Conservation (phyloP, 1,284 basidiomycete species). For the Cutaneotrichosporon mucoides region DNA sequence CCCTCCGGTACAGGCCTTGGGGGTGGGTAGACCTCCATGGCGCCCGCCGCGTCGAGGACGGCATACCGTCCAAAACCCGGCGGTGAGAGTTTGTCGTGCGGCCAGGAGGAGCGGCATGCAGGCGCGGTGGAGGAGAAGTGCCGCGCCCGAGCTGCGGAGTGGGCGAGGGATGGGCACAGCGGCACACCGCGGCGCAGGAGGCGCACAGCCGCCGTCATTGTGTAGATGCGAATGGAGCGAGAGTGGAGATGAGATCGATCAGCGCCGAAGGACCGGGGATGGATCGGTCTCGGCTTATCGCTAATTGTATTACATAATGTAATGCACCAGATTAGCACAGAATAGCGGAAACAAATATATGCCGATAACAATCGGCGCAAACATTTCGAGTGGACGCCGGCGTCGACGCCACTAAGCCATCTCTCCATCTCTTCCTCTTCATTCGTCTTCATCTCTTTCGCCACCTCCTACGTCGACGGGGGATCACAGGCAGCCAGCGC, state of each 20-base stretch:
- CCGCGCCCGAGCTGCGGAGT: background rate
- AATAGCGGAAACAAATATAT: too few species aligned
- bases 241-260: background rate
- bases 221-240: too few species aligned
- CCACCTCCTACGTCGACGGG: too few species aligned
- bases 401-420: too few species aligned
- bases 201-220: background rate
- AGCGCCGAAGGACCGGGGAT: background rate
- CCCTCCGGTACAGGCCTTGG: conserved; percentile 58
- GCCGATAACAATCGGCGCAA: too few species aligned
- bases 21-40: conserved; percentile 34
- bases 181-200: background rate
- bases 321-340: too few species aligned
- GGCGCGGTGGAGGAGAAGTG: background rate
- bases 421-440: too few species aligned
- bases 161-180: background rate
- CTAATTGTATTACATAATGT: too few species aligned
- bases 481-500: too few species aligned
- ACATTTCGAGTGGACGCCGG: too few species aligned
- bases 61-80: conserved; percentile 34
- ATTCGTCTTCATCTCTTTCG: too few species aligned
- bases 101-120: background rate
- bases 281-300: too few species aligned
- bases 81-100: conserved; percentile 18
- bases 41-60: conserved; percentile 26